Evolutionary conservation across 805 yeast genomes (phyloP).

Genomic region (Isabelozyma gotoi): DNA sequence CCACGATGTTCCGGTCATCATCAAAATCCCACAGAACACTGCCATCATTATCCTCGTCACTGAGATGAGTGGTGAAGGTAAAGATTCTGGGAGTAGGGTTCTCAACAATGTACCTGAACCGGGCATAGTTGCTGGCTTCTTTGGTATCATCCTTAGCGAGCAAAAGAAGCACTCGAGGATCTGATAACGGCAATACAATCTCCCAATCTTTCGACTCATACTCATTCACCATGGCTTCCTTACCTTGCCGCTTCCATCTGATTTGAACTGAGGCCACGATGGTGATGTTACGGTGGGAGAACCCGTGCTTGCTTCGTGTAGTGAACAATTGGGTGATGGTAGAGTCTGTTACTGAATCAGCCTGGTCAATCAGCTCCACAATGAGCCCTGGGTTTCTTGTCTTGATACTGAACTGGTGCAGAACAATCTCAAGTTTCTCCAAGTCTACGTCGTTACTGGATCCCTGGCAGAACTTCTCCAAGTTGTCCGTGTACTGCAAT

Average conservation of each 20-base stretch:
- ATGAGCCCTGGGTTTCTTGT: conserved; percentile 27
- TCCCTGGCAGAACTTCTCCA: conserved; percentile 6
- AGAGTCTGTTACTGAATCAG: neutral
- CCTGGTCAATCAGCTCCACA: conserved; percentile 10
- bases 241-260: conserved; percentile 32
- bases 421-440: conserved; percentile 14
- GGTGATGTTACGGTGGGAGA: conserved; percentile 37
- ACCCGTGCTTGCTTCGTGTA: conserved; percentile 38
- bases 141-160: conserved; percentile 8
- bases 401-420: conserved; percentile 17
- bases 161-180: conserved; percentile 56
- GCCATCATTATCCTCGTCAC: conserved; percentile 17
- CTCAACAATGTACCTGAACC: conserved; percentile 56
- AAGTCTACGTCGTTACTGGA: neutral
- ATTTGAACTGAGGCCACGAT: conserved; percentile 22
- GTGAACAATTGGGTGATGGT: conserved; percentile 20
- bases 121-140: conserved; percentile 13
- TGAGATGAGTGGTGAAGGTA: conserved; percentile 54
- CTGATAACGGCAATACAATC: conserved; percentile 59
- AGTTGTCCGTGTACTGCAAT: conserved; percentile 6
- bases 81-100: conserved; percentile 74
- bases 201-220: conserved; percentile 46
- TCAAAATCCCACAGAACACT: conserved; percentile 25
- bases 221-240: conserved; percentile 17
- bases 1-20: conserved; percentile 21